Evolutionary conservation across 1,284 basidiomycete genomes (phyloP).

Genomic region (Meira nashicola): DNA sequence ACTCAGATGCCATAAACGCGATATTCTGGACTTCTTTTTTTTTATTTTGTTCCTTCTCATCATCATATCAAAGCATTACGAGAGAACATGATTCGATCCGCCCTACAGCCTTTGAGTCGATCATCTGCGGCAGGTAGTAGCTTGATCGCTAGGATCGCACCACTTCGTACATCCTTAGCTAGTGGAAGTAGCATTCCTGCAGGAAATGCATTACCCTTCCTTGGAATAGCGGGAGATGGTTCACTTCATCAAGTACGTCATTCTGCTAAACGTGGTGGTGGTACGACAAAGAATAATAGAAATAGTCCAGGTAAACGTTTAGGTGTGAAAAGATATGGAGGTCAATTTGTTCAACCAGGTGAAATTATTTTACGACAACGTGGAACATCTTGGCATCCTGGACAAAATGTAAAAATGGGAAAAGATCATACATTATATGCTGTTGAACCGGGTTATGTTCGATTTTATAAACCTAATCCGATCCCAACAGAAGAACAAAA

Average conservation of each 20-base stretch:
- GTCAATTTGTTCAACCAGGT: slow-evolving; percentile 40
- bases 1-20: too few relatives aligned
- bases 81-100: neutral
- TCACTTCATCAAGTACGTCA: slow-evolving; percentile 47
- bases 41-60: neutral
- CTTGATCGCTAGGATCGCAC: too few relatives aligned
- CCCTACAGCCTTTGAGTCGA: neutral
- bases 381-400: slow-evolving; percentile 50
- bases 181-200: neutral
- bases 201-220: slow-evolving; percentile 24
- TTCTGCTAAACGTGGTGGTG: slow-evolving; percentile 51
- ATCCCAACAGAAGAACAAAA: slow-evolving; percentile 3
- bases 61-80: neutral
- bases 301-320: slow-evolving; percentile 50
- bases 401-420: slow-evolving; percentile 47
- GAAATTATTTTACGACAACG: slow-evolving; percentile 50
- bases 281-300: slow-evolving; percentile 51
- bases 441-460: slow-evolving; percentile 45
- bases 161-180: slow-evolving; percentile 3
- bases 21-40: too few relatives aligned
- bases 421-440: slow-evolving; percentile 52
- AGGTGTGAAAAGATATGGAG: slow-evolving; percentile 48
- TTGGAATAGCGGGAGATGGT: slow-evolving; percentile 32
- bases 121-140: too few relatives aligned
- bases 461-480: slow-evolving; percentile 41